These are phyloP conservation scores for Verbena officinalis DNA, from an alignment of 257 asterid species.

Conservation along the genomic window DNA sequence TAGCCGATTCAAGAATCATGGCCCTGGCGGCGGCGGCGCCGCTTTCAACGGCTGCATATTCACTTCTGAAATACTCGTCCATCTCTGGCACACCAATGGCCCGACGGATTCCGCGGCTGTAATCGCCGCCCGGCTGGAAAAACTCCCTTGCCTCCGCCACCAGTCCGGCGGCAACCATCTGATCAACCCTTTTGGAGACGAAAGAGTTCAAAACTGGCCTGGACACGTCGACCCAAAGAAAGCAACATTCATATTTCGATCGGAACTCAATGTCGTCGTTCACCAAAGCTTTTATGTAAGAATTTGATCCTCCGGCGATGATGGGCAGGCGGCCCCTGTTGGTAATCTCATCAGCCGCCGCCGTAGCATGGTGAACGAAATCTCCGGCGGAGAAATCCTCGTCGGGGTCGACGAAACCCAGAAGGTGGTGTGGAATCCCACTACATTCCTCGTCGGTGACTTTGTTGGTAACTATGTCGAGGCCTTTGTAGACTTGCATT, in stretches of 20 bases:
- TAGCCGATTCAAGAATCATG: slow-evolving; percentile 43
- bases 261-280: slow-evolving; percentile 46
- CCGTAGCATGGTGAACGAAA: slow-evolving; percentile 56
- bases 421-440: slow-evolving; percentile 72
- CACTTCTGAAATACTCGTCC: slow-evolving; percentile 48
- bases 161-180: slow-evolving; percentile 62
- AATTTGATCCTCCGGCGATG: slow-evolving; percentile 87
- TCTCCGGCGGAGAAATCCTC: slow-evolving; percentile 58
- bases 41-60: slow-evolving; percentile 20
- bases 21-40: slow-evolving; percentile 10
- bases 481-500: slow-evolving; percentile 72
- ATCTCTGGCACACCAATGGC: slow-evolving; percentile 85
- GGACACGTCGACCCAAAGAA: slow-evolving; percentile 72
- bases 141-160: slow-evolving; percentile 63
- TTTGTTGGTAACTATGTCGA: slow-evolving; percentile 61
- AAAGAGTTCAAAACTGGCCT: slow-evolving; percentile 46
- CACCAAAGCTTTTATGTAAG: slow-evolving; percentile 62
- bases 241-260: slow-evolving; percentile 58
- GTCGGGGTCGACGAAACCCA: slow-evolving; percentile 53
- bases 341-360: slow-evolving; percentile 44
- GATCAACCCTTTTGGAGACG: slow-evolving; percentile 66
- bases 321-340: slow-evolving; percentile 58
- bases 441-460: slow-evolving; percentile 60
- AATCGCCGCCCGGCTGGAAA: slow-evolving; percentile 53
- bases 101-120: slow-evolving; percentile 58